Conservation (phyloP, 2,329 filamentous ascomycete genomes). For the Monosporascus sp. region DNA sequence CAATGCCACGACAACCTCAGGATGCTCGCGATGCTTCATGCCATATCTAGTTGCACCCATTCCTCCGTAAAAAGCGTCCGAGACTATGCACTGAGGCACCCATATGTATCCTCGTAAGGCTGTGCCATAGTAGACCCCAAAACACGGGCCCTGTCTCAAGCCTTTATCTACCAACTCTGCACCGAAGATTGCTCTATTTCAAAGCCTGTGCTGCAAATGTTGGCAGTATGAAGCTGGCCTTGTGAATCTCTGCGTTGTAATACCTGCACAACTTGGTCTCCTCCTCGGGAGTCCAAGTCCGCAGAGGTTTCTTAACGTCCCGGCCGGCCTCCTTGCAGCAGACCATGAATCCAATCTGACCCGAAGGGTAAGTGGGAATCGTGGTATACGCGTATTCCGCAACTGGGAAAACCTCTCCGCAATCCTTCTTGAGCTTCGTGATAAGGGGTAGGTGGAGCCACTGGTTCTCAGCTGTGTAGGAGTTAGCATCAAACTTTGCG, state of each 20-base stretch:
- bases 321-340: conserved; percentile 89
- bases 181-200: conserved; percentile 35
- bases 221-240: conserved; percentile 87
- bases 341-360: conserved; percentile 99
- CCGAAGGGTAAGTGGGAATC: conserved; percentile 97
- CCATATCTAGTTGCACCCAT: too few species aligned
- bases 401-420: conserved; percentile 93
- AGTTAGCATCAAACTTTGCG: not conserved
- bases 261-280: conserved; percentile 92
- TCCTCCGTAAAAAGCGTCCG: too few species aligned
- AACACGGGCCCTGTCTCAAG: too few species aligned
- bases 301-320: conserved; percentile 80
- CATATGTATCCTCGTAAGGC: too few species aligned
- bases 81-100: too few species aligned
- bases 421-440: conserved; percentile 90
- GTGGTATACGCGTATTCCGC: conserved; percentile 99
- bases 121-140: too few species aligned
- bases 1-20: too few species aligned
- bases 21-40: too few species aligned
- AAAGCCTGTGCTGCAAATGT: conserved; percentile 83
- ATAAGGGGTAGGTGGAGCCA: conserved; percentile 97
- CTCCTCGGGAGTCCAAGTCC: conserved; percentile 77
- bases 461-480: conserved; percentile 82
- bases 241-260: conserved; percentile 96
- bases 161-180: not conserved